Base-by-base conservation (phyloP, 2,329 filamentous ascomycete species). In the Amylocarpus encephaloides region DNA sequence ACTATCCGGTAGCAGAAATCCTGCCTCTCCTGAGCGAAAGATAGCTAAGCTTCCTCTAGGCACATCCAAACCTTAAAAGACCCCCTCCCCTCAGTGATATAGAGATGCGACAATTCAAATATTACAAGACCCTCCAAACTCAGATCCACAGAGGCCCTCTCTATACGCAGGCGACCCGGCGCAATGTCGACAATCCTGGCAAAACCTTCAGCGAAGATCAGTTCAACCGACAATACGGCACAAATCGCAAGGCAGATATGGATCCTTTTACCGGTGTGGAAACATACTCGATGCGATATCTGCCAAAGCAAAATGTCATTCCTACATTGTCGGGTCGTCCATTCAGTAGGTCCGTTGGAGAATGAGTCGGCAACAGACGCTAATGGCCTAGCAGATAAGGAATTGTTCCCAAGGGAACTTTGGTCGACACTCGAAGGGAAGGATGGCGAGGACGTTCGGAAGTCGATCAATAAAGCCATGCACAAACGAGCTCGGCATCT, bases 211-310 rank as follows among this genome's bases (percentile, higher is more conserved):
- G 57, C 64, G 70, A 57, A 66, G 66, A 54, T 53, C 67, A 55
- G 63, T 66, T 54, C 62, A 74, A 56, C 36, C 50, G 54, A 6
- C 63, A 62, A 50, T 66, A 62, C 49, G 61, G 59, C 6, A 52
- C 42, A 30, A 57, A 62, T 38, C 52, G 55, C 2, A 61, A 70
- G 52, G 68, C 67, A 2, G 72, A 73, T 16, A 78, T 82, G 60
- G 78, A 84, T 62, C 77, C 80, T 1, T 84, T 84, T 59, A 72
- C 75, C 39, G 77, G 78, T 49, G 82, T 82, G 66, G 76, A 77
- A 35, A 80, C 78, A 0, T 84, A 80, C 61, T 74, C 75, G 13
- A 71, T 76, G 48, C 76, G 74, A 59, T 83, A 81, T 63, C 68
- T 74, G 49, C 79, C 77, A 56, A 77, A 78, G 59, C 73, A 73